These are phyloP conservation scores for Porcisia deanei DNA, from an alignment of 208 protist species.

Conservation along the genomic window DNA sequence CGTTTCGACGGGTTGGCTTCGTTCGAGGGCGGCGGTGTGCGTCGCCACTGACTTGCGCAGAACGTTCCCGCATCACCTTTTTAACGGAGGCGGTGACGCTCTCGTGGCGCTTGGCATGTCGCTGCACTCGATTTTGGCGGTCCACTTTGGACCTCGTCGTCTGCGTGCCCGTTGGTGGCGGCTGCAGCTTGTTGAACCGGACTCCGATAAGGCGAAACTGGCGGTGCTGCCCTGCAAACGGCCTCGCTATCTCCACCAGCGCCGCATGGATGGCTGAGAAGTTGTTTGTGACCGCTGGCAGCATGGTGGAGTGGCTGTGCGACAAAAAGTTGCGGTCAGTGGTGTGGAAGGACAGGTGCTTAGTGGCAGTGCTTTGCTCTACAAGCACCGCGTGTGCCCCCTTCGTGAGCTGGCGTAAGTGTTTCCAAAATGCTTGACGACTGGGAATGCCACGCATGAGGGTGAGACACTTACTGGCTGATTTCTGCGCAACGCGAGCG, in stretches of 20 bases:
- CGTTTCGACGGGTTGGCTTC: background rate
- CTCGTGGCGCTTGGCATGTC: background rate
- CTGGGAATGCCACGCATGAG: conserved; percentile 25
- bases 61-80: background rate
- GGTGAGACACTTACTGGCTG: conserved; percentile 49
- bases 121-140: background rate
- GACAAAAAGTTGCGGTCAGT: conserved; percentile 36
- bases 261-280: conserved; percentile 22
- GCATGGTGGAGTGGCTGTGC: conserved; percentile 25
- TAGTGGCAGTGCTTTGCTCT: conserved; percentile 22
- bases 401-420: conserved; percentile 18
- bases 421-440: conserved; percentile 19
- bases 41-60: background rate
- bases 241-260: conserved; percentile 21
- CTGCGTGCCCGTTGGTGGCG: background rate
- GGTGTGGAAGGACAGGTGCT: conserved; percentile 32
- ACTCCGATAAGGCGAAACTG: conserved; percentile 53
- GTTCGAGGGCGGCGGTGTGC: background rate
- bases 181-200: conserved; percentile 34
- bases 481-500: conserved; percentile 26
- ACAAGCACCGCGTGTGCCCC: conserved; percentile 36
- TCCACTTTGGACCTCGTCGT: background rate
- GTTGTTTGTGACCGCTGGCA: conserved; percentile 36
- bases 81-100: background rate
- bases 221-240: conserved; percentile 18